phyloP scores from a whole-genome alignment of 192 early-diverging fungal species.

The Coemansia reversa region DNA sequence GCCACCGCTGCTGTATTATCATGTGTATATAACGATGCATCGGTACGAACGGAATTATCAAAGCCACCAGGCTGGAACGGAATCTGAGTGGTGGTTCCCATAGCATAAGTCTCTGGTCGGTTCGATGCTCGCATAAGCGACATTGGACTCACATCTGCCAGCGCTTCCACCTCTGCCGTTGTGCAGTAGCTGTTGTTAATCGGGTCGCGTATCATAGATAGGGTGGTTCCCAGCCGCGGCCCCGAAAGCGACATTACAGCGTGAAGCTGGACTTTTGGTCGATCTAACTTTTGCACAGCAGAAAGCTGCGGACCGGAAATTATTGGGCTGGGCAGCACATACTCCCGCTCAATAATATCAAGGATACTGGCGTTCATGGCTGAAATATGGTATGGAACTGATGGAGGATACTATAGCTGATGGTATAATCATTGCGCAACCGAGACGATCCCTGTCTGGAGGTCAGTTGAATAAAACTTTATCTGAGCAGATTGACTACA shows the following conservation, averaged over 20 bases:
- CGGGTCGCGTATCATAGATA: slow-evolving; percentile 38
- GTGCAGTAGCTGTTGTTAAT: slow-evolving; percentile 42
- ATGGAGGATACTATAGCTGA: too few species aligned
- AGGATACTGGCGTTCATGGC: slow-evolving; percentile 31
- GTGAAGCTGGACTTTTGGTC: slow-evolving; percentile 15
- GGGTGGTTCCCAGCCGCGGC: slow-evolving; percentile 21
- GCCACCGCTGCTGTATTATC: not conserved
- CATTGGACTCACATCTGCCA: slow-evolving; percentile 28
- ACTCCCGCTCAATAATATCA: slow-evolving; percentile 35
- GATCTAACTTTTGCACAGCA: slow-evolving; percentile 20
- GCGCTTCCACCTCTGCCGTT: slow-evolving; percentile 14
- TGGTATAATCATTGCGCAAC: too few species aligned
- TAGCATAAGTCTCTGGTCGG: slow-evolving; percentile 32
- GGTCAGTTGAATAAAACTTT: too few species aligned
- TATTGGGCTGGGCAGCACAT: slow-evolving; percentile 23
- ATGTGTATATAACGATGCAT: not conserved
- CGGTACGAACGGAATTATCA: not conserved
- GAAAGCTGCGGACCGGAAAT: slow-evolving; percentile 37
- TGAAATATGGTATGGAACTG: not conserved
- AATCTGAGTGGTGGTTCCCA: slow-evolving; percentile 30
- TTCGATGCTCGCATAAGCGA: slow-evolving; percentile 30
- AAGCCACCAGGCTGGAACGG: slow-evolving; percentile 51
- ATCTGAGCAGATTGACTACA: too few species aligned
- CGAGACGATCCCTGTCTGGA: too few species aligned
- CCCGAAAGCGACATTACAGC: slow-evolving; percentile 24